Percentiles rank a stretch among this genome's conserved stretches.
Evolutionary conservation across 768 basidiomycete genomes (phyloP).

Genomic region (Austroboletus eburneus): DNA sequence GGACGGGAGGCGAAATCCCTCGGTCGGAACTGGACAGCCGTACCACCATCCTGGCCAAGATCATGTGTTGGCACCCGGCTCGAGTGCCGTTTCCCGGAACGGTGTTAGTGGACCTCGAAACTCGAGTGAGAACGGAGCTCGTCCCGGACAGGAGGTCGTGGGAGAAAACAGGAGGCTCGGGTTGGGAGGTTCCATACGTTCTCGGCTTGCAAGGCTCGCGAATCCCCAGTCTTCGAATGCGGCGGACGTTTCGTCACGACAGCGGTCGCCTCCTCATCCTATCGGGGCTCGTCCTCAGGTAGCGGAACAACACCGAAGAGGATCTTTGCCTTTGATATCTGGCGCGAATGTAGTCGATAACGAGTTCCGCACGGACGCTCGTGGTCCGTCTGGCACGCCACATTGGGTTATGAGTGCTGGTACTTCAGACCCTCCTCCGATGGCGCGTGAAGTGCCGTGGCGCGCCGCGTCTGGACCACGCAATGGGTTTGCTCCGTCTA

Average conservation of each 20-base stretch:
- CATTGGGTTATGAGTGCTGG: constrained; percentile 10
- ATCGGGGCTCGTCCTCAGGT: constrained; percentile 23
- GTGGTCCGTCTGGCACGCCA: not conserved
- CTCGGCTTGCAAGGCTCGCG: constrained; percentile 23
- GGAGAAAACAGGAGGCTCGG: constrained; percentile 18
- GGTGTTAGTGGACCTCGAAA: constrained; percentile 8
- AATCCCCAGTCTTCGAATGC: constrained; percentile 12
- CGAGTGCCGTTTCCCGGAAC: constrained; percentile 2
- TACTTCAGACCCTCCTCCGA: constrained; percentile 1
- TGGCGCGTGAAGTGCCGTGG: constrained; percentile 20
- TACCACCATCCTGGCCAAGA: constrained; percentile 9
- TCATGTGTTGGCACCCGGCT: not conserved
- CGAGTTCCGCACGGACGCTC: constrained; percentile 8
- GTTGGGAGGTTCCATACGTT: constrained; percentile 26
- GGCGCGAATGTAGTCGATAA: constrained; percentile 6
- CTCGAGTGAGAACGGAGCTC: constrained; percentile 5
- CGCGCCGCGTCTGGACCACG: constrained; percentile 19
- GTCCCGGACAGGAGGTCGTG: constrained; percentile 6
- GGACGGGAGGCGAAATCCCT: constrained; percentile 19
- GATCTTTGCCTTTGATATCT: constrained; percentile 8
- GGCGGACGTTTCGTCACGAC: constrained; percentile 9
- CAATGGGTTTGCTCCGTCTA: constrained; percentile 1
- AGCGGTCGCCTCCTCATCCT: constrained; percentile 23
- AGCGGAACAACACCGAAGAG: constrained; percentile 12
- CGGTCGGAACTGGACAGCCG: constrained; percentile 6